Percentiles rank a stretch among this genome's conserved stretches.
These are phyloP conservation scores for Curvularia eragrostidis DNA, from an alignment of 2,329 filamentous ascomycete genomes.

Conservation along the genomic window DNA sequence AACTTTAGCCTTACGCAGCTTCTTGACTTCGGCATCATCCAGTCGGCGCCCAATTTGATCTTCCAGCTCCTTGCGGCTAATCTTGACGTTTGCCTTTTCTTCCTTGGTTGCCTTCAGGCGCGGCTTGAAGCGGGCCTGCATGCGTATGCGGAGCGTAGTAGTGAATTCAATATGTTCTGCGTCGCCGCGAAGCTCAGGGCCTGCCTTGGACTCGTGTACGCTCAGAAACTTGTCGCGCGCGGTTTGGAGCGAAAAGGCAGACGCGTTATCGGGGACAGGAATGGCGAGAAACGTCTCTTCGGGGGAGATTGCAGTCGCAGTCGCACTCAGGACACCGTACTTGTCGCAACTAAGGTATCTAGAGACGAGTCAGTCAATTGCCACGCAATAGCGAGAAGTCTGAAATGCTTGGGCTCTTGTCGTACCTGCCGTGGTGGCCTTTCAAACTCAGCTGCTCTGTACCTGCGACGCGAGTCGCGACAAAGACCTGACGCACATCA, in stretches of 20 bases:
- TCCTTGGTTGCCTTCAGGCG: slow-evolving; percentile 79
- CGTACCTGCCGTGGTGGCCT: slow-evolving; percentile 81
- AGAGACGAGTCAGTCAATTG: not conserved
- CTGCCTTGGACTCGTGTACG: slow-evolving; percentile 54
- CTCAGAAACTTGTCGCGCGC: slow-evolving; percentile 73
- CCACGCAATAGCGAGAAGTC: not conserved
- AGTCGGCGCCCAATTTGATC: slow-evolving; percentile 76
- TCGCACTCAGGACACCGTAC: slow-evolving; percentile 77
- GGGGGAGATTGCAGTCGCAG: slow-evolving; percentile 79
- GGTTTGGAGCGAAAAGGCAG: slow-evolving; percentile 77
- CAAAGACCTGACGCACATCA: slow-evolving; percentile 94
- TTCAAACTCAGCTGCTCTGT: slow-evolving; percentile 86
- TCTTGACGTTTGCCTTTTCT: slow-evolving; percentile 82
- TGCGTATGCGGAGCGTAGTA: slow-evolving; percentile 80
- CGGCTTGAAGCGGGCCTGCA: slow-evolving; percentile 96
- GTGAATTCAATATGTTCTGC: slow-evolving; percentile 70
- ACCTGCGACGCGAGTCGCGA: slow-evolving; percentile 82
- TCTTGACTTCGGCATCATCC: slow-evolving; percentile 84
- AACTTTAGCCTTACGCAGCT: slow-evolving; percentile 79
- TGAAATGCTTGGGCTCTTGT: not conserved
- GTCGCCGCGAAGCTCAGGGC: slow-evolving; percentile 76
- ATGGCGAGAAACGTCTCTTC: slow-evolving; percentile 82
- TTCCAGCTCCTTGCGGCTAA: slow-evolving; percentile 85
- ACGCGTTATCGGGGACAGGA: slow-evolving; percentile 66
- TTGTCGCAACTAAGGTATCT: slow-evolving; percentile 89